A percentile compares a stretch with the other conserved stretches of the same genome.
Conservation (phyloP, 2,329 filamentous ascomycete species). For the Paecilomyces fulvus region DNA sequence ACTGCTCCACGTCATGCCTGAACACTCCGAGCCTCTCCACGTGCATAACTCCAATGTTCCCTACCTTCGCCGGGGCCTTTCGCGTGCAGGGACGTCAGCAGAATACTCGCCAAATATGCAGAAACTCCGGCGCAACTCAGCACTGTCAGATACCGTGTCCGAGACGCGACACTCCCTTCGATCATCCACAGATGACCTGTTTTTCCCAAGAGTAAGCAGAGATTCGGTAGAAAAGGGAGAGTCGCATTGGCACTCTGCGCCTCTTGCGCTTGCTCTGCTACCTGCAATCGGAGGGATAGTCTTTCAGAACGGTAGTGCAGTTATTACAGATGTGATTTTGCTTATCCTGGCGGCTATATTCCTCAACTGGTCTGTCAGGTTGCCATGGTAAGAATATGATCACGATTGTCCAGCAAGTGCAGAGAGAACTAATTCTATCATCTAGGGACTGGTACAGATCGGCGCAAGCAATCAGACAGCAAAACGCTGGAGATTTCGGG, state of each 20-base stretch:
- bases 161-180: constrained; percentile 57
- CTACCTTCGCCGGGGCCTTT: constrained; percentile 27
- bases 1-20: constrained; percentile 11
- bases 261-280: constrained; percentile 72
- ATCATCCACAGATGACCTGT: constrained; percentile 61
- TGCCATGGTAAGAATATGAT: constrained; percentile 63
- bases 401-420: constrained; percentile 2
- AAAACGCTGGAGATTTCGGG: constrained; percentile 13
- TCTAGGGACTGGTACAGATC: constrained; percentile 65
- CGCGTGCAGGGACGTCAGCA: constrained; percentile 28
- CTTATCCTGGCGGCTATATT: constrained; percentile 74
- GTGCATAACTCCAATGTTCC: constrained; percentile 10
- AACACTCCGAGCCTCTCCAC: constrained; percentile 10
- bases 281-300: constrained; percentile 78
- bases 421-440: constrained; percentile 2
- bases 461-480: constrained; percentile 55
- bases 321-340: constrained; percentile 79
- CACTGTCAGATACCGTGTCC: constrained; percentile 65
- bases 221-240: constrained; percentile 39
- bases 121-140: constrained; percentile 61
- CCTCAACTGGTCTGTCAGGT: constrained; percentile 81
- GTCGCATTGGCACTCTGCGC: constrained; percentile 69
- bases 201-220: constrained; percentile 47
- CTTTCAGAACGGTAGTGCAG: constrained; percentile 72
- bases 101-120: constrained; percentile 21